Evolutionary conservation across 1,284 basidiomycete genomes (phyloP).

Genomic region (Malassezia cuniculi): DNA sequence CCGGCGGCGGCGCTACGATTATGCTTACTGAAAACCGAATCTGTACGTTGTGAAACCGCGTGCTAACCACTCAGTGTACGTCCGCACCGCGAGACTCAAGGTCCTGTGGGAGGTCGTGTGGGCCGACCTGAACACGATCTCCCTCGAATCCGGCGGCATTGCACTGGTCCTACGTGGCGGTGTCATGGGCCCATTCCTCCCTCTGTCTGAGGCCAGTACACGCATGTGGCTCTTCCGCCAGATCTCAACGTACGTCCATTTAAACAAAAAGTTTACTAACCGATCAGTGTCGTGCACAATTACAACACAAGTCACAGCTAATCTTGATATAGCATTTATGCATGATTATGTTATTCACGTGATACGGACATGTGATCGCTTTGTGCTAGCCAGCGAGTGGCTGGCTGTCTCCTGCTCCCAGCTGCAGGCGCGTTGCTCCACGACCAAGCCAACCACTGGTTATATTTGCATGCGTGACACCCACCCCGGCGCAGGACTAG

Average conservation of each 20-base stretch:
- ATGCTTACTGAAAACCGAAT: conserved; percentile 39
- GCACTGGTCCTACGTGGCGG: conserved; percentile 55
- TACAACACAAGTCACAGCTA: conserved; percentile 19
- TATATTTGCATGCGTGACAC: conserved; percentile 13
- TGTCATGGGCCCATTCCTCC: conserved; percentile 51
- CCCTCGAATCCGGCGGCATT: conserved; percentile 45
- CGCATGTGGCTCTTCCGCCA: conserved; percentile 53
- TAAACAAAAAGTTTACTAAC: not conserved
- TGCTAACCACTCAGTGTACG: conserved; percentile 71
- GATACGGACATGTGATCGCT: too few relatives aligned
- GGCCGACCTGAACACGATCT: conserved; percentile 71
- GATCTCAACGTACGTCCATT: conserved; percentile 43
- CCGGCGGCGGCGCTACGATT: conserved; percentile 28
- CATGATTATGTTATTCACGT: too few relatives aligned
- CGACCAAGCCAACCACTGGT: too few relatives aligned
- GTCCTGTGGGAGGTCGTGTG: conserved; percentile 88
- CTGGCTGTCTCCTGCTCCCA: too few relatives aligned
- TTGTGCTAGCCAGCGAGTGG: too few relatives aligned
- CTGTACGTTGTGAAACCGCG: too few relatives aligned
- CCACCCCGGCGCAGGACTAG: conserved; percentile 5
- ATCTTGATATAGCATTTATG: too few relatives aligned
- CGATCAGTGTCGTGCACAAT: conserved; percentile 13
- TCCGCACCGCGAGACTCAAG: conserved; percentile 70
- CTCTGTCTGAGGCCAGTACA: conserved; percentile 49
- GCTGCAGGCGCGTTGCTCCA: too few relatives aligned